phyloP scores from a whole-genome alignment of 2,329 filamentous ascomycete species.

The Alternaria metachromatica region DNA sequence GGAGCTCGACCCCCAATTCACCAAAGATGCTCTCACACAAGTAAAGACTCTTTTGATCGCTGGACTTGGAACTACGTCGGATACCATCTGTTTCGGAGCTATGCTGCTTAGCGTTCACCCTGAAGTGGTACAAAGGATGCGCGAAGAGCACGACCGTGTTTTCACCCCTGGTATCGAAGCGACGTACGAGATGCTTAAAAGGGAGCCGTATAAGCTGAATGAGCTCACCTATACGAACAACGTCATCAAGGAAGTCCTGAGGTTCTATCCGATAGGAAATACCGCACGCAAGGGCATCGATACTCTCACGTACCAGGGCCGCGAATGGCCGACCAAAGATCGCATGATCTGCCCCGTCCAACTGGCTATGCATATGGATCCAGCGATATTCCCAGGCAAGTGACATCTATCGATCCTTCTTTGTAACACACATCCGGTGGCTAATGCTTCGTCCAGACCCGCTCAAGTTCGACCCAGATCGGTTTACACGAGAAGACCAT shows the following conservation, averaged over 20 bases:
- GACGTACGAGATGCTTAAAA: conserved; percentile 49
- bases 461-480: conserved; percentile 42
- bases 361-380: conserved; percentile 45
- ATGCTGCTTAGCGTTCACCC: conserved; percentile 42
- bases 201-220: conserved; percentile 57
- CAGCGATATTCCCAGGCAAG: conserved; percentile 31
- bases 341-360: conserved; percentile 53
- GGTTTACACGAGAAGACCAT: conserved; percentile 49
- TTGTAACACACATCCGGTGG: not conserved
- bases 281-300: conserved; percentile 51
- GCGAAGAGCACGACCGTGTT: conserved; percentile 60
- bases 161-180: conserved; percentile 53
- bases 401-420: not conserved
- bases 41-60: conserved; percentile 53
- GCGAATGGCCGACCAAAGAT: conserved; percentile 53
- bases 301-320: conserved; percentile 50
- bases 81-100: conserved; percentile 36
- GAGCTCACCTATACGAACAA: conserved; percentile 60
- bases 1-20: conserved; percentile 43
- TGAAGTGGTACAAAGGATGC: conserved; percentile 38
- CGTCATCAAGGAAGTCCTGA: conserved; percentile 61
- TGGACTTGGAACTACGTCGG: conserved; percentile 53
- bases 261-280: conserved; percentile 59
- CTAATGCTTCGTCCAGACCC: conserved; percentile 7
- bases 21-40: conserved; percentile 44